Percentiles rank a stretch among this genome's conserved stretches.
Conservation (phyloP, 345 rosid species). For the Balakata baccata region DNA sequence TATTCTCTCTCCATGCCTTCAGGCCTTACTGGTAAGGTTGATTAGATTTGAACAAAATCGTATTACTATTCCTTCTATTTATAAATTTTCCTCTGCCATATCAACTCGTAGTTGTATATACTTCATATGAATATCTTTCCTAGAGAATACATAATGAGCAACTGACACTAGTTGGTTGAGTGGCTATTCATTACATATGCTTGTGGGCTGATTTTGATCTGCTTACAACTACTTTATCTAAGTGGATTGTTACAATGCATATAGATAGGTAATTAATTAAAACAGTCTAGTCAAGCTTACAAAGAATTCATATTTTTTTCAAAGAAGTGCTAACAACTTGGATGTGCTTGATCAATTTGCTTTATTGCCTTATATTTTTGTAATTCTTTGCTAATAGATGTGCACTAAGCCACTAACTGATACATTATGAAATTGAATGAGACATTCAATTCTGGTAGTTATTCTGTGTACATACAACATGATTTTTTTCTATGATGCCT, state of each 20-base stretch:
- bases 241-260: neutral
- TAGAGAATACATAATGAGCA: neutral
- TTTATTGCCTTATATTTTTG: neutral
- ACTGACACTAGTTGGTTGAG: neutral
- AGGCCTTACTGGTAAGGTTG: constrained; percentile 63
- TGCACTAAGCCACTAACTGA: neutral
- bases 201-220: neutral
- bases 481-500: no score
- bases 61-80: neutral
- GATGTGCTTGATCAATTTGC: neutral
- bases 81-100: neutral
- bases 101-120: neutral
- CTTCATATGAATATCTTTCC: constrained; percentile 3
- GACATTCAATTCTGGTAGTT: no score
- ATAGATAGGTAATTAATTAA: neutral
- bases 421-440: no score
- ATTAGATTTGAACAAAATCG: constrained; percentile 23
- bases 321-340: no score
- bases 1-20: constrained; percentile 62
- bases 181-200: no score
- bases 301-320: neutral
- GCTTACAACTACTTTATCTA: neutral
- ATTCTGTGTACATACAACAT: no score
- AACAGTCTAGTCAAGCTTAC: neutral
- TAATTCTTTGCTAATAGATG: neutral